phyloP scores from a whole-genome alignment of 1,284 basidiomycete species.

The Ganoderma resinaceum region DNA sequence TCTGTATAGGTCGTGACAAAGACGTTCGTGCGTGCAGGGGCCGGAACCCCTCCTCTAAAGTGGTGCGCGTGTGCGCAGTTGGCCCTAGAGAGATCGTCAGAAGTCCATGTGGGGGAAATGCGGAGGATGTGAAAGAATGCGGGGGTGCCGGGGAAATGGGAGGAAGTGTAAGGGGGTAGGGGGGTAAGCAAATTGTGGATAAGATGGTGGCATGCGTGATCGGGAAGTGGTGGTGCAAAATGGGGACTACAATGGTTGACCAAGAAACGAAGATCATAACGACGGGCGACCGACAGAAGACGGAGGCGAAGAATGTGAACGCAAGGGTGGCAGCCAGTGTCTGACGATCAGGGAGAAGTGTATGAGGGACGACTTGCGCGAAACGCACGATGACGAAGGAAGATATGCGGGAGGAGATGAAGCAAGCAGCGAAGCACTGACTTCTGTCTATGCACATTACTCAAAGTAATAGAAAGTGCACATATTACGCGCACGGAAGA shows the following conservation, averaged over 20 bases:
- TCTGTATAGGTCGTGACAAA: conserved; percentile 5
- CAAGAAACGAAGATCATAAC: conserved; percentile 8
- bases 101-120: neutral
- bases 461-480: conserved; percentile 29
- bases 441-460: conserved; percentile 28
- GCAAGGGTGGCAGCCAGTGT: neutral
- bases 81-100: neutral
- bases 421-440: neutral
- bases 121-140: neutral
- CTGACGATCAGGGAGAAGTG: conserved; percentile 9
- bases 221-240: neutral
- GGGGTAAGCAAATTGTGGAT: neutral
- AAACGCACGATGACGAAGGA: neutral
- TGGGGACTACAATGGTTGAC: conserved; percentile 1
- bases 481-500: conserved; percentile 26
- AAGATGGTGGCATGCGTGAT: neutral
- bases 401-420: neutral
- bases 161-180: conserved; percentile 1
- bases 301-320: conserved; percentile 11
- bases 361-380: neutral
- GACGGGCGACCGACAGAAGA: conserved; percentile 18
- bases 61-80: neutral
- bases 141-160: neutral
- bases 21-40: neutral
- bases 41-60: neutral